Evolutionary conservation across 139 green algal genomes (phyloP).

Genomic region (Tetraselmis chui): DNA sequence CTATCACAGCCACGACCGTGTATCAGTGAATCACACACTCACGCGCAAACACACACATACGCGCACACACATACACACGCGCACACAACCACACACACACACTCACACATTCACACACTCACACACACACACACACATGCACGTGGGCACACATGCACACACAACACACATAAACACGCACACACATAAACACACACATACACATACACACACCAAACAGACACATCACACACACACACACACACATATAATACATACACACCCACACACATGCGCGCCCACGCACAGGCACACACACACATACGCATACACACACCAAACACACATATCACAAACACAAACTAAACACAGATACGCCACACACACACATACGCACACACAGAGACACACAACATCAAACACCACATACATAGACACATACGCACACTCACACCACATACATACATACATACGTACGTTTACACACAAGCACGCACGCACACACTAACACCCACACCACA

Average conservation of each 20-base stretch:
- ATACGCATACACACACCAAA: neutral
- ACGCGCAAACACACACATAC: neutral
- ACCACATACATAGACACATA: too few relatives aligned
- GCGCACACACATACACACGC: neutral
- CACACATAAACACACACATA: neutral
- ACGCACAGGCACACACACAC: neutral
- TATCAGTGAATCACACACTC: neutral
- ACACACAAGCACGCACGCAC: too few relatives aligned
- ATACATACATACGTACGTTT: too few relatives aligned
- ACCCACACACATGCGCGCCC: neutral
- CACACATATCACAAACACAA: neutral
- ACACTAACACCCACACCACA: too few relatives aligned
- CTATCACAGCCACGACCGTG: too few relatives aligned
- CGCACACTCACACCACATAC: too few relatives aligned
- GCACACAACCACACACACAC: neutral
- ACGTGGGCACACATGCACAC: too few relatives aligned
- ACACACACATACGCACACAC: neutral
- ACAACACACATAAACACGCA: neutral
- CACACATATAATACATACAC: too few relatives aligned
- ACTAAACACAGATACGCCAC: neutral
- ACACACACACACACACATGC: neutral
- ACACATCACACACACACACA: too few relatives aligned
- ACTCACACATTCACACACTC: neutral
- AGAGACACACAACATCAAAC: too few relatives aligned
- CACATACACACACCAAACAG: too few relatives aligned